Conservation (phyloP, 768 basidiomycete genomes). For the Lactarius indigo region DNA sequence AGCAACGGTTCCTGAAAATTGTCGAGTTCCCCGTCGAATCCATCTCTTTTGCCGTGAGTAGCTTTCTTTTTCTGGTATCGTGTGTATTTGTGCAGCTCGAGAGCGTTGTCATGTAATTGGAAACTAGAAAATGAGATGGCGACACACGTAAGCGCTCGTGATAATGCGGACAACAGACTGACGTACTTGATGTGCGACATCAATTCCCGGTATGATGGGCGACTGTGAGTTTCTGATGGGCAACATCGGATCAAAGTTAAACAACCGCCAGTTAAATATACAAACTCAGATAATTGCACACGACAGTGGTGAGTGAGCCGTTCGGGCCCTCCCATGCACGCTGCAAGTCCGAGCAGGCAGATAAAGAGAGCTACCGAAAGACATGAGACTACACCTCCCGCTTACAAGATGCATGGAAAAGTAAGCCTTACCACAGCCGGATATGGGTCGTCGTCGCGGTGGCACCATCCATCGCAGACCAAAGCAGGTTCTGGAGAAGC, state of each 20-base stretch:
- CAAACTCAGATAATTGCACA: constrained; percentile 21
- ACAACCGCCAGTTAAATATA: background rate
- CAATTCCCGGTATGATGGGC: constrained; percentile 12
- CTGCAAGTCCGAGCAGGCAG: constrained; percentile 29
- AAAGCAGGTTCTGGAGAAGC: constrained; percentile 24
- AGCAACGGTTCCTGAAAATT: constrained; percentile 21
- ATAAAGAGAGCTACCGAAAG: constrained; percentile 22
- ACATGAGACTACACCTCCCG: background rate
- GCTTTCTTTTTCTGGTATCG: constrained; percentile 9
- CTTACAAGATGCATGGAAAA: background rate
- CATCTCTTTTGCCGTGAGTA: constrained; percentile 6
- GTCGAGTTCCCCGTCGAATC: constrained; percentile 18
- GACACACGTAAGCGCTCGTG: background rate
- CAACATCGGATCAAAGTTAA: background rate
- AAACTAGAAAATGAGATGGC: background rate
- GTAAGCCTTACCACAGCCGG: constrained; percentile 15
- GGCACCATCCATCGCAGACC: constrained; percentile 27
- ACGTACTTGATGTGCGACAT: constrained; percentile 25
- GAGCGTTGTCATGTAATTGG: constrained; percentile 8
- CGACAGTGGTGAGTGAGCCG: constrained; percentile 26
- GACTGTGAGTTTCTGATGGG: constrained; percentile 1
- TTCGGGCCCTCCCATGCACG: constrained; percentile 27
- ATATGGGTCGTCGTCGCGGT: background rate
- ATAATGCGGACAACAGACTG: background rate
- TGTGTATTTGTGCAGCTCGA: constrained; percentile 15